Base-by-base conservation (phyloP, 1,284 basidiomycete genomes). In the Cryptococcus sp. region DNA sequence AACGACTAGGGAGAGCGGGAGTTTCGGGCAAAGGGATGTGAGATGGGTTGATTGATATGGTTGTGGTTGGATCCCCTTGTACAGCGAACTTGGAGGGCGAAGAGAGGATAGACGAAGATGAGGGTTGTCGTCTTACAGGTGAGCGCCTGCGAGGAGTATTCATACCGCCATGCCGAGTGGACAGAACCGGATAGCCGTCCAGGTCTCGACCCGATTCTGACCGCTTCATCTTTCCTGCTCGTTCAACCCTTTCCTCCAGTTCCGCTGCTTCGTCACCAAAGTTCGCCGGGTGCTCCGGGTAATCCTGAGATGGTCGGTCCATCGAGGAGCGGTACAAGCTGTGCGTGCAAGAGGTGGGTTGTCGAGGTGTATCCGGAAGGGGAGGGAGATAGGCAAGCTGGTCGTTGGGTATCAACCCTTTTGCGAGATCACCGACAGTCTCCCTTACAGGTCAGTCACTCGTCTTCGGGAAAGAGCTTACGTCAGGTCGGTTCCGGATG, bases 21-120 rank as follows among this genome's bases (percentile, higher is more conserved):
- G 41, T 43, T 6, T 32, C 41, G 12, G 48, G 41, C 3, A 43
- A 24, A n/a, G 41, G 41, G n/a, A 43, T 32, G n/a, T 10, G 16
- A 7, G 45, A 22, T 16, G 28, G 23, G 45, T 31, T 26, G 34
- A 47, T 10, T 19, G 38, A 39, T 39, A 18, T 14, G 18, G 18
- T 36, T 19, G 34, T 14, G 9, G 7, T 36, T 36, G 14, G 28
- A 31, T 31, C 28, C 28, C 14, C 28, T 31, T 7, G 14, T 31
- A 31, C 28, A 7, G 28, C 28, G 28, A 14, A 7, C 28, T 14
- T 31, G n/a, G n/a, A n/a, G n/a, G n/a, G n/a, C n/a, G n/a, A n/a
- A n/a, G n/a, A n/a, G n/a, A n/a, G n/a, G n/a, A n/a, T n/a, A n/a
- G n/a, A n/a, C n/a, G n/a, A n/a, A n/a, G n/a, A n/a, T n/a, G n/a